Conservation (phyloP, 208 protist species). For the Porcisia deanei region DNA sequence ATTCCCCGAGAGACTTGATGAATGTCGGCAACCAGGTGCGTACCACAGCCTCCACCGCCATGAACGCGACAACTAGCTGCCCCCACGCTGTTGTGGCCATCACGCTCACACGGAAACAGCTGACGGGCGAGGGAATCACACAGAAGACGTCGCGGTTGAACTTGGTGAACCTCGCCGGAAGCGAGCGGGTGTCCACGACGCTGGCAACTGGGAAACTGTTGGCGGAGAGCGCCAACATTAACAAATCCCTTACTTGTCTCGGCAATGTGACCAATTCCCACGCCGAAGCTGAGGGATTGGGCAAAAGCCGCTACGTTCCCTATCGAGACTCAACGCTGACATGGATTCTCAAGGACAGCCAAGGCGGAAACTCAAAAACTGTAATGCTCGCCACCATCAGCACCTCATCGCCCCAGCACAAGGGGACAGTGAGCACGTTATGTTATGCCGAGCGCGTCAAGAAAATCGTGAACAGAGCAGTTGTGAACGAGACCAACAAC, state of each 20-base stretch:
- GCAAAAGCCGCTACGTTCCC: slow-evolving; percentile 67
- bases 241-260: slow-evolving; percentile 82
- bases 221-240: slow-evolving; percentile 91
- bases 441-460: slow-evolving; percentile 89
- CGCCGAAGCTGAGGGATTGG: slow-evolving; percentile 38
- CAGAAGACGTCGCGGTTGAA: slow-evolving; percentile 70
- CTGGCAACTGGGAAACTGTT: slow-evolving; percentile 80
- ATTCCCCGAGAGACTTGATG: slow-evolving; percentile 81
- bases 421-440: slow-evolving; percentile 80
- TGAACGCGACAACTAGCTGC: slow-evolving; percentile 90
- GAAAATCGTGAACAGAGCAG: slow-evolving; percentile 84
- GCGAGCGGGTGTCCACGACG: slow-evolving; percentile 84
- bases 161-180: slow-evolving; percentile 85
- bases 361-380: slow-evolving; percentile 57
- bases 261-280: slow-evolving; percentile 86
- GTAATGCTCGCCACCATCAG: slow-evolving; percentile 85
- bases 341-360: slow-evolving; percentile 80
- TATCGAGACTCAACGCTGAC: slow-evolving; percentile 94
- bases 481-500: slow-evolving; percentile 88
- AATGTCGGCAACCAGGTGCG: slow-evolving; percentile 85
- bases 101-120: slow-evolving; percentile 65
- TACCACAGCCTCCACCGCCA: slow-evolving; percentile 87
- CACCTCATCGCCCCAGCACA: slow-evolving; percentile 48
- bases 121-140: slow-evolving; percentile 41
- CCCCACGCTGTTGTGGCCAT: slow-evolving; percentile 92